Conservation (phyloP, 768 basidiomycete species). For the Kwoniella sp. region DNA sequence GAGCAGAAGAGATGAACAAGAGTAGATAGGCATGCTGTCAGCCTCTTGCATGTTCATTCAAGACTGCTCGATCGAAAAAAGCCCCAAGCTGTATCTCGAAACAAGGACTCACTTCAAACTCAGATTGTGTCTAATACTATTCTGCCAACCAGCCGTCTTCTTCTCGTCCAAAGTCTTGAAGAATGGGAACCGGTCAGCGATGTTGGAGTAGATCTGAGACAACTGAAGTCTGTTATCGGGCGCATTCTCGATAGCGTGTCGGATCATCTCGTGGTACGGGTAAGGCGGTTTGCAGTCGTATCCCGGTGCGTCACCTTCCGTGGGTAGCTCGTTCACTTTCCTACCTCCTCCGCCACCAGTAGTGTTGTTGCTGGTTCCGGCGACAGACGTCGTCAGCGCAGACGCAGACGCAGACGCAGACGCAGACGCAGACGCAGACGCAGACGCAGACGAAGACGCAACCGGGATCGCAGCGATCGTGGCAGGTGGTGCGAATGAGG, state of each 20-base stretch:
- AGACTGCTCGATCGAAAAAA: background rate
- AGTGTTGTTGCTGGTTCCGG: background rate
- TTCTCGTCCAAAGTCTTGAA: constrained; percentile 48
- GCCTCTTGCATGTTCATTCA: background rate
- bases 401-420: background rate
- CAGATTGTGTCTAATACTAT: constrained; percentile 57
- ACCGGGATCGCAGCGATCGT: background rate
- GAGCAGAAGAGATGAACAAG: no score
- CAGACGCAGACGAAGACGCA: background rate
- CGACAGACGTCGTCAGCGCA: background rate
- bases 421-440: background rate
- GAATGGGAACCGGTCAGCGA: constrained; percentile 50
- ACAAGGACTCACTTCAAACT: constrained; percentile 48
- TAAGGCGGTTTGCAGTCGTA: constrained; percentile 51
- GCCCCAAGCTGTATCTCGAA: no score
- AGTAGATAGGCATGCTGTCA: no score
- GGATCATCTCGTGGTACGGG: constrained; percentile 50
- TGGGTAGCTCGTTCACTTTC: constrained; percentile 44
- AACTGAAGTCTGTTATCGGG: constrained; percentile 40
- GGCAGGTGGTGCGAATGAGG: background rate
- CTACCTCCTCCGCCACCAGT: constrained; percentile 10
- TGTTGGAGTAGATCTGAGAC: constrained; percentile 43
- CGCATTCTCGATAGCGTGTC: constrained; percentile 46
- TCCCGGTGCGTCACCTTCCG: constrained; percentile 42
- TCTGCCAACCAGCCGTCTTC: constrained; percentile 56